Evolutionary conservation across 1,284 basidiomycete genomes (phyloP), one percentile per base, ranked within the genome.

Genomic region (Mycena citricolor): DNA sequence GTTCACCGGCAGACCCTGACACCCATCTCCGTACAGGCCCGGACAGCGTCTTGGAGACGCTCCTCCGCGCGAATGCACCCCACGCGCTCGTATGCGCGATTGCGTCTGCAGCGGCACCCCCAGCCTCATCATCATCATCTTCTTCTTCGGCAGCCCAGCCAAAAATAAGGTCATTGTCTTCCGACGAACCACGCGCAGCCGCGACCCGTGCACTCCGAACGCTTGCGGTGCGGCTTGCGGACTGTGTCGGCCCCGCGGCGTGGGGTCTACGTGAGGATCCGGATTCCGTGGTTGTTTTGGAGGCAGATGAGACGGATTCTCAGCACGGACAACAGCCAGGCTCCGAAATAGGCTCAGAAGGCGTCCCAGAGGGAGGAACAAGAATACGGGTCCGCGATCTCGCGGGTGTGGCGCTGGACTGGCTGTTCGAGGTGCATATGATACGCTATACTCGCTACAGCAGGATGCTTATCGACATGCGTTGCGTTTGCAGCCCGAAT

Each of bases 121-220:
- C 73, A 44, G 75, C 78, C 1, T 66, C 56, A n/a, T n/a, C n/a
- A n/a, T n/a, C n/a, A n/a, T n/a, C n/a, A n/a, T n/a, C n/a, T n/a
- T n/a, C n/a, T n/a, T 89, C 10, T 73, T 73, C 42, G 77, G 83
- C 4, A 59, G 86, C 29, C 73, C 74, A 7, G n/a, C n/a, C n/a
- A n/a, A n/a, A n/a, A n/a, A n/a, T n/a, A n/a, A n/a, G n/a, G n/a
- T n/a, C n/a, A n/a, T n/a, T n/a, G n/a, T n/a, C n/a, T n/a, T n/a
- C n/a, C n/a, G n/a, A n/a, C n/a, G n/a, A n/a, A n/a, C 54, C 82
- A 44, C 79, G 73, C 45, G 69, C 70, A 7, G 86, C 79, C 6
- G 73, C 79, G 52, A 71, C 72, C 22, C 81, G 79, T 32, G 83
- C 73, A n/a, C 67, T 82, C 34, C 76, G 79, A 30, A 73, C 81